phyloP scores from a whole-genome alignment of 176 grass and related monocot genomes.

The Hyparrhenia diplandra region DNA sequence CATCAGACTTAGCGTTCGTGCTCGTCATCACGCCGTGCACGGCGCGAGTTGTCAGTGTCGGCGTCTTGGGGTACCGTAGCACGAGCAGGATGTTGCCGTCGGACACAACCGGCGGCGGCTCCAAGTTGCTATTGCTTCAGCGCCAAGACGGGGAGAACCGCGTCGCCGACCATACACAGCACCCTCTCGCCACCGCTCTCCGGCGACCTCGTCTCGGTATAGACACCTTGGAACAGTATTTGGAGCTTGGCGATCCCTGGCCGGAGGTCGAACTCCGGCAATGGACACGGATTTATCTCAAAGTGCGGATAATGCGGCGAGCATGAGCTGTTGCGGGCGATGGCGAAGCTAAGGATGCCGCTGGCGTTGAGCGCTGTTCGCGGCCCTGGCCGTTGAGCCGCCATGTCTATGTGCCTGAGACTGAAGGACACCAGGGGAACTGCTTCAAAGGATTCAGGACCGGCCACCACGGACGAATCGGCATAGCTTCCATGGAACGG shows the following conservation, averaged over 20 bases:
- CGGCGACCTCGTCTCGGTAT: constrained; percentile 34
- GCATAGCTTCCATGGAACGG: background rate
- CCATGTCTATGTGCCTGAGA: constrained; percentile 26
- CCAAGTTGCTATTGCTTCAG: background rate
- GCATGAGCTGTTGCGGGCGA: constrained; percentile 36
- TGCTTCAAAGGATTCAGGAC: background rate
- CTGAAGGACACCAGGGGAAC: constrained; percentile 39
- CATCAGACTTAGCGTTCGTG: background rate
- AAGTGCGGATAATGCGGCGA: background rate
- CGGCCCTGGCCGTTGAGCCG: too few species aligned
- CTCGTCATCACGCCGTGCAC: background rate
- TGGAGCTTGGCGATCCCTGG: constrained; percentile 46
- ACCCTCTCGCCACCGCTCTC: constrained; percentile 29
- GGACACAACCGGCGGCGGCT: constrained; percentile 8
- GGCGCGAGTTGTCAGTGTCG: background rate
- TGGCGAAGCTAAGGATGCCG: constrained; percentile 43
- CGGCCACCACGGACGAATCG: too few species aligned
- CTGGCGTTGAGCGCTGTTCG: constrained; percentile 48
- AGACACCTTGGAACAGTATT: constrained; percentile 59
- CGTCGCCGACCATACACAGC: constrained; percentile 66
- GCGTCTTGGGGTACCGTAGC: background rate
- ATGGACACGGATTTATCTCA: background rate
- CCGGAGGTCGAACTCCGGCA: too few species aligned
- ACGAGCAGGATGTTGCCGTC: background rate
- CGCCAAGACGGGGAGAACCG: constrained; percentile 34